These are phyloP conservation scores for Triangularia setosa DNA, from an alignment of 2,329 filamentous ascomycete species.

Conservation along the genomic window DNA sequence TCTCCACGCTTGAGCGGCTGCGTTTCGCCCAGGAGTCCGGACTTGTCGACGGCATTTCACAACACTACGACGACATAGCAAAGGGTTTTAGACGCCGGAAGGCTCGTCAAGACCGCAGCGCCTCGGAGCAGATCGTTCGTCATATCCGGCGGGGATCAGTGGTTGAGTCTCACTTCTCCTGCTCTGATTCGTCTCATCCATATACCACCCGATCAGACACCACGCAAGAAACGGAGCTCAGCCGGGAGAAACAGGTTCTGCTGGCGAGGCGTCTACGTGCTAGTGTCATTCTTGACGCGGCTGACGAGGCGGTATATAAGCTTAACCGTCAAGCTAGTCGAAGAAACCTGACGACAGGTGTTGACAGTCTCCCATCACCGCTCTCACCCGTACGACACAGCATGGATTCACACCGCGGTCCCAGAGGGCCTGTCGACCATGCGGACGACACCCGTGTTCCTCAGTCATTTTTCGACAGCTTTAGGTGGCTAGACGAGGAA, in stretches of 20 bases:
- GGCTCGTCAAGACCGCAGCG: conserved; percentile 28
- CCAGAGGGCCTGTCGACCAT: conserved; percentile 15
- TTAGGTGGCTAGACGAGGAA: conserved; percentile 71
- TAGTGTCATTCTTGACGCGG: conserved; percentile 35
- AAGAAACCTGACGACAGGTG: conserved; percentile 31
- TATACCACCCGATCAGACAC: conserved; percentile 64
- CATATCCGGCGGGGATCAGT: conserved; percentile 31
- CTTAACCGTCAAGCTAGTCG: conserved; percentile 38
- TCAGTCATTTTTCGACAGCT: conserved; percentile 61
- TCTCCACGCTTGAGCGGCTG: conserved; percentile 67
- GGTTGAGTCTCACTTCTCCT: conserved; percentile 37
- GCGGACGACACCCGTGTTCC: conserved; percentile 34
- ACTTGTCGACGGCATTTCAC: conserved; percentile 34
- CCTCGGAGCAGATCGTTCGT: conserved; percentile 32
- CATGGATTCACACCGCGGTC: conserved; percentile 29
- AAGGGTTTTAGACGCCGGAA: conserved; percentile 29
- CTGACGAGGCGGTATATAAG: conserved; percentile 55
- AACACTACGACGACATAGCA: conserved; percentile 36
- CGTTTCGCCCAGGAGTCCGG: conserved; percentile 53
- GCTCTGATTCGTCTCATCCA: conserved; percentile 63
- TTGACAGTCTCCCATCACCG: conserved; percentile 30
- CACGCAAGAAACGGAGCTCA: conserved; percentile 67
- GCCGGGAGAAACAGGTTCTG: conserved; percentile 64
- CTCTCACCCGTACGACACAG: conserved; percentile 29
- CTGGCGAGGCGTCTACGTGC: conserved; percentile 49